Conservation (phyloP, 116 monocot genomes). For the Zostera marina region DNA sequence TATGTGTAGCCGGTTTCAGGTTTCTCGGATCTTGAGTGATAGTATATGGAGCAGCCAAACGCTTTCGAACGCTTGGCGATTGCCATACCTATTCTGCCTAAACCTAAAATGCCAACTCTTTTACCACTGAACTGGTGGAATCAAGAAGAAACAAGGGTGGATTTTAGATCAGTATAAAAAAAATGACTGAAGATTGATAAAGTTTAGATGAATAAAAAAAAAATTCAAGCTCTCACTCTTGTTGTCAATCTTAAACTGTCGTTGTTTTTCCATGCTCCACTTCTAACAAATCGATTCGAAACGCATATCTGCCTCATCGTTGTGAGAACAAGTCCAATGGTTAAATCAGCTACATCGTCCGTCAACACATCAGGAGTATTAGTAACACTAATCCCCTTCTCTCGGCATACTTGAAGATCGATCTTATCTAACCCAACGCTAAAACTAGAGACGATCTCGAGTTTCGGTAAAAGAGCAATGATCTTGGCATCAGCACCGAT, state of each 20-base stretch:
- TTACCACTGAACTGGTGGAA: conserved; percentile 78
- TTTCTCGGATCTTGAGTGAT: conserved; percentile 58
- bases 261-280: conserved; percentile 27
- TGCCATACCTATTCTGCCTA: conserved; percentile 71
- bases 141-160: no score
- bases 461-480: conserved; percentile 48
- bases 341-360: conserved; percentile 79
- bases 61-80: conserved; percentile 71
- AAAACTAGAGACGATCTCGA: conserved; percentile 62
- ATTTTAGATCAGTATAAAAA: no score
- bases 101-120: conserved; percentile 55
- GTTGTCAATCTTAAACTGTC: conserved; percentile 34
- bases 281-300: conserved; percentile 45
- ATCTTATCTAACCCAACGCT: conserved; percentile 75
- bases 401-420: conserved; percentile 54
- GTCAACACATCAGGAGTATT: conserved; percentile 86
- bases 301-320: conserved; percentile 33
- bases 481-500: conserved; percentile 41
- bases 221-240: conserved; percentile 21
- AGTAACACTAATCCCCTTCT: conserved; percentile 54
- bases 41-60: conserved; percentile 62
- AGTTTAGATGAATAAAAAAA: no score
- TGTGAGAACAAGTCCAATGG: conserved; percentile 57
- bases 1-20: conserved; percentile 49
- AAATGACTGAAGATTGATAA: no score